Conservation (phyloP, 2,329 filamentous ascomycete species). For the Microdochium paspali region DNA sequence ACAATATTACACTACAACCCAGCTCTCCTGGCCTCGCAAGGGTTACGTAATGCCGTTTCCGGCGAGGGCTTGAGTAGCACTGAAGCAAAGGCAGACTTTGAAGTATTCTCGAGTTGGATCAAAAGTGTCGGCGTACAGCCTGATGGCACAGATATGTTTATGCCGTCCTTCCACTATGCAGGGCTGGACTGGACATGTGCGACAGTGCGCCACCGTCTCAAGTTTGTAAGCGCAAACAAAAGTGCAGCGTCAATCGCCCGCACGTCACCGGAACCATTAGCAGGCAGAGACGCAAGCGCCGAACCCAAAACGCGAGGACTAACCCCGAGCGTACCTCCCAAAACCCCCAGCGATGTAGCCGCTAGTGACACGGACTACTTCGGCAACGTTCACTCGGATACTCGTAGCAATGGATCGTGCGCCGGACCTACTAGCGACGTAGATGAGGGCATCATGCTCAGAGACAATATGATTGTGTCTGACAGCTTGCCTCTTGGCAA, state of each 20-base stretch:
- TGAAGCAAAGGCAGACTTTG: conserved; percentile 37
- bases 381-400: conserved; percentile 10
- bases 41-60: conserved; percentile 46
- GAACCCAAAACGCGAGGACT: conserved; percentile 24
- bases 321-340: conserved; percentile 22
- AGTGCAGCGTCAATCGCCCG: conserved; percentile 26
- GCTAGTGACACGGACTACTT: conserved; percentile 21
- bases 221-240: conserved; percentile 53
- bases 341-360: conserved; percentile 21
- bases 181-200: conserved; percentile 62
- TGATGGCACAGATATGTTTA: conserved; percentile 40
- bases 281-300: conserved; percentile 24
- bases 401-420: background rate
- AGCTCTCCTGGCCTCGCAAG: conserved; percentile 49
- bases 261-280: conserved; percentile 25
- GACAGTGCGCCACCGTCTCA: conserved; percentile 58
- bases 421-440: background rate
- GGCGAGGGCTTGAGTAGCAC: conserved; percentile 33
- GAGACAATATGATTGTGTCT: background rate
- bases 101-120: conserved; percentile 62
- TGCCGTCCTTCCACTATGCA: conserved; percentile 50
- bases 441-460: background rate
- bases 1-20: conserved; percentile 60
- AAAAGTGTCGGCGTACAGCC: conserved; percentile 43
- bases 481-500: background rate